Conservation (phyloP, 2,329 filamentous ascomycete genomes). For the Nemania abortiva region DNA sequence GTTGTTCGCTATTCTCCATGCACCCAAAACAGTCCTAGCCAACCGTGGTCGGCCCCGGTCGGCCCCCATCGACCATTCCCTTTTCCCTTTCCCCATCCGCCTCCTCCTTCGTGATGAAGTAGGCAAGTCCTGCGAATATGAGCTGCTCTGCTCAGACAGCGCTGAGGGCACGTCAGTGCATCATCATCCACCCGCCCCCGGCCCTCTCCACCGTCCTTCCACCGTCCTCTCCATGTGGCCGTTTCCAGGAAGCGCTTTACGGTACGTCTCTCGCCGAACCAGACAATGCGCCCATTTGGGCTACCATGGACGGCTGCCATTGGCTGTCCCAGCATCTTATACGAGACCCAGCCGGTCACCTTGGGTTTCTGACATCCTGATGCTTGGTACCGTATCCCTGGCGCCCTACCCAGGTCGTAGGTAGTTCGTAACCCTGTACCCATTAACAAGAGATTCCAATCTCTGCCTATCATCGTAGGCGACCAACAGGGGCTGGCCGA, state of each 20-base stretch:
- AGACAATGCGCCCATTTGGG: slow-evolving; percentile 1
- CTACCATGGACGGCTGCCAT: not conserved
- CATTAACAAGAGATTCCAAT: not conserved
- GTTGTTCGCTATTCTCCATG: slow-evolving; percentile 23
- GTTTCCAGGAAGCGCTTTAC: slow-evolving; percentile 1
- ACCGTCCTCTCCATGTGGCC: slow-evolving; percentile 8
- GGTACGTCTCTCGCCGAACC: slow-evolving; percentile 26
- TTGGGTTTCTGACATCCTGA: slow-evolving; percentile 2
- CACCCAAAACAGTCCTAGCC: slow-evolving; percentile 17
- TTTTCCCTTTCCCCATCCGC: too few species aligned
- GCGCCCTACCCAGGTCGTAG: not conserved
- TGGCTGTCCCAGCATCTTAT: slow-evolving; percentile 9
- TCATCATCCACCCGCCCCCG: not conserved
- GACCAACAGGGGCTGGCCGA: slow-evolving; percentile 26
- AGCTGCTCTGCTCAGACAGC: slow-evolving; percentile 23
- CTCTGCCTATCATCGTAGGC: not conserved
- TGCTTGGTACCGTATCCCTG: slow-evolving; percentile 17
- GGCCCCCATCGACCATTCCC: not conserved
- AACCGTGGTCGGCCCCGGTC: slow-evolving; percentile 4
- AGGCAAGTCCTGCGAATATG: slow-evolving; percentile 4
- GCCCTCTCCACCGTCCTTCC: not conserved
- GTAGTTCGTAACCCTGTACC: not conserved
- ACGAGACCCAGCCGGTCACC: not conserved
- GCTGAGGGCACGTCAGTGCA: slow-evolving; percentile 17
- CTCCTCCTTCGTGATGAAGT: too few species aligned